These are phyloP conservation scores for Pyricularia pennisetigena DNA, from an alignment of 2,329 filamentous ascomycete genomes.

Conservation along the genomic window DNA sequence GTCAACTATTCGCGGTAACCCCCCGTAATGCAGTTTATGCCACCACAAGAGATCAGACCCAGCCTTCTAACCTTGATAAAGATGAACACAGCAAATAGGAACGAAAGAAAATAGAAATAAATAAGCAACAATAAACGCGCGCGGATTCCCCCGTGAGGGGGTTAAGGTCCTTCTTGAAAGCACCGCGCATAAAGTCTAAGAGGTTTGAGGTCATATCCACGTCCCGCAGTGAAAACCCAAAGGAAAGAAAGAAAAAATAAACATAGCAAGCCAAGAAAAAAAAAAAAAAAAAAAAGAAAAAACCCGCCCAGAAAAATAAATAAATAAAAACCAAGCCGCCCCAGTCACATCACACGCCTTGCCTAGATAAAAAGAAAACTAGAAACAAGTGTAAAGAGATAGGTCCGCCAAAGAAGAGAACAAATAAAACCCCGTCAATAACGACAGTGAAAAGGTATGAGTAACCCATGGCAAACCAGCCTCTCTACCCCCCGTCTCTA, in stretches of 20 bases:
- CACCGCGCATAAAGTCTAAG: neutral
- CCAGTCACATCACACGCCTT: neutral
- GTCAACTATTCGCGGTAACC: neutral
- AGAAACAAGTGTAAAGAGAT: neutral
- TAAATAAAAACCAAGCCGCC: neutral
- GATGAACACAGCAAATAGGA: neutral
- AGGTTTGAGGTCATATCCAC: neutral
- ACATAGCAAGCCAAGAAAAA: neutral
- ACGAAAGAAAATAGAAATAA: neutral
- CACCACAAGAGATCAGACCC: neutral
- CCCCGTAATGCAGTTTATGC: neutral
- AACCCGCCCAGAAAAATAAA: no score
- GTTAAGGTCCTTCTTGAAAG: neutral
- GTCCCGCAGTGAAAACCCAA: neutral
- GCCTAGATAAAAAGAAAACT: neutral
- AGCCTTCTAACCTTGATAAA: neutral
- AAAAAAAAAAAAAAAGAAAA: neutral
- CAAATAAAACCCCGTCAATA: neutral
- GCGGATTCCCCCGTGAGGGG: neutral
- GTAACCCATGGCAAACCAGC: neutral
- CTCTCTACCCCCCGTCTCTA: neutral
- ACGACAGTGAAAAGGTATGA: neutral
- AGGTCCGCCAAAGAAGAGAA: neutral
- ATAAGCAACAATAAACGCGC: neutral
- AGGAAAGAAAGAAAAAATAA: neutral